A percentile compares a stretch with the other conserved stretches of the same genome.
phyloP scores from a whole-genome alignment of 805 yeast genomes.

The Pichia cabralensis region DNA sequence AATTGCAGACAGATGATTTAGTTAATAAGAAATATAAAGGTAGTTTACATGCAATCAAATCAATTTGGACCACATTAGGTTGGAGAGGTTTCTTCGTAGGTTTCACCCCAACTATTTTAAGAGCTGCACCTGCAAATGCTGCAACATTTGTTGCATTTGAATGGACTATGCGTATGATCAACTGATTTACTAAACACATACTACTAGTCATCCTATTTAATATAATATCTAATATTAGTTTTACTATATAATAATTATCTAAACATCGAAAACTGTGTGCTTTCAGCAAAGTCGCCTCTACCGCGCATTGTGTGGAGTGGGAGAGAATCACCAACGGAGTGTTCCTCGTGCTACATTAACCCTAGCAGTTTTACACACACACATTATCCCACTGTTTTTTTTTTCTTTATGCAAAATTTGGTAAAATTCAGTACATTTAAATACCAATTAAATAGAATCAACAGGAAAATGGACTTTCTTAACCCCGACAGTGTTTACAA shows the following conservation, averaged over 20 bases:
- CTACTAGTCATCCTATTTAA: too few species aligned
- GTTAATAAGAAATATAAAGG: constrained; percentile 48
- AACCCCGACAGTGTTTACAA: constrained; percentile 76
- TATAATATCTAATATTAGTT: too few species aligned
- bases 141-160: constrained; percentile 95
- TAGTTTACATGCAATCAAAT: constrained; percentile 47
- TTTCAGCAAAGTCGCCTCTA: too few species aligned
- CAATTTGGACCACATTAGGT: constrained; percentile 51
- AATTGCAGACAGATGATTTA: constrained; percentile 67
- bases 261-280: too few species aligned
- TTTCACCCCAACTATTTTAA: constrained; percentile 79
- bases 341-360: too few species aligned
- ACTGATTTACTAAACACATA: too few species aligned
- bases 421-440: neutral
- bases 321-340: too few species aligned
- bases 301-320: too few species aligned
- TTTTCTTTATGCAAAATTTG: too few species aligned
- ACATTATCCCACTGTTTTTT: too few species aligned
- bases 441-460: neutral
- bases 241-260: too few species aligned
- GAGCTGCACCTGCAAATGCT: constrained; percentile 98
- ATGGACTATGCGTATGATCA: constrained; percentile 62
- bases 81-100: constrained; percentile 79
- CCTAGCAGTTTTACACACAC: too few species aligned
- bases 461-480: constrained; percentile 60